Evolutionary conservation across 1,284 basidiomycete genomes (phyloP).

Genomic region (Papiliotrema terrestris): DNA sequence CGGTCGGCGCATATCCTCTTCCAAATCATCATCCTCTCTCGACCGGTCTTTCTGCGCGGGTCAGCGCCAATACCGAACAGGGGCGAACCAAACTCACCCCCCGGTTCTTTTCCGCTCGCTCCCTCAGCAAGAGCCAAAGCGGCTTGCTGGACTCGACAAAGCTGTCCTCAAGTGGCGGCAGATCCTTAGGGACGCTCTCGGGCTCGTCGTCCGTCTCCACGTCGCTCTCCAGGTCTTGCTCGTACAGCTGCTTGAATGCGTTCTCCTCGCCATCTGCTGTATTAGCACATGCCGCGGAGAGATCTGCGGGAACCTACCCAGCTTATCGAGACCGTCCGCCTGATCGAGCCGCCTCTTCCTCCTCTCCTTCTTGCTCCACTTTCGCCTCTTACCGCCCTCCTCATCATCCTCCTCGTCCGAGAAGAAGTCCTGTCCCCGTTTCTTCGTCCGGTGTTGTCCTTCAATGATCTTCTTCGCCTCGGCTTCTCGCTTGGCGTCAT

Average conservation of each 20-base stretch:
- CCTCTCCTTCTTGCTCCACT: slow-evolving; percentile 25
- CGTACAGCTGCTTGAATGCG: slow-evolving; percentile 25
- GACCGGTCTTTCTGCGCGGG: neutral
- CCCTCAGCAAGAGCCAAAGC: slow-evolving; percentile 11
- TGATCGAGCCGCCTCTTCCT: slow-evolving; percentile 21
- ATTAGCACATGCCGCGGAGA: neutral
- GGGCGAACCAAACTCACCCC: slow-evolving; percentile 12
- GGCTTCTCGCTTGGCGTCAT: slow-evolving; percentile 35
- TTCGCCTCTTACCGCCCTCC: slow-evolving; percentile 6
- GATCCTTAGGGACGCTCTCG: slow-evolving; percentile 7
- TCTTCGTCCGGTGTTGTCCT: slow-evolving; percentile 31
- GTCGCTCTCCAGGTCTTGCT: slow-evolving; percentile 30
- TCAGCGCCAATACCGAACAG: neutral
- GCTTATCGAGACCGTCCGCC: slow-evolving; percentile 32
- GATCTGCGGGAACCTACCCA: slow-evolving; percentile 16
- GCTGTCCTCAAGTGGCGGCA: slow-evolving; percentile 1
- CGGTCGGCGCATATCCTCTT: slow-evolving; percentile 5
- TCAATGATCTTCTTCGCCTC: slow-evolving; percentile 38
- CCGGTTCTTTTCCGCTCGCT: slow-evolving; percentile 21
- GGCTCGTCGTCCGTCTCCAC: slow-evolving; percentile 34
- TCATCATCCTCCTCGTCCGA: slow-evolving; percentile 36
- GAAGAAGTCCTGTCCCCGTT: slow-evolving; percentile 32
- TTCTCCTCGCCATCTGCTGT: slow-evolving; percentile 28
- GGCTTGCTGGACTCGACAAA: slow-evolving; percentile 8
- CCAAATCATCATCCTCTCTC: slow-evolving; percentile 9